Evolutionary conservation across 768 basidiomycete species (phyloP).

Genomic region (Boletus insuetus): DNA sequence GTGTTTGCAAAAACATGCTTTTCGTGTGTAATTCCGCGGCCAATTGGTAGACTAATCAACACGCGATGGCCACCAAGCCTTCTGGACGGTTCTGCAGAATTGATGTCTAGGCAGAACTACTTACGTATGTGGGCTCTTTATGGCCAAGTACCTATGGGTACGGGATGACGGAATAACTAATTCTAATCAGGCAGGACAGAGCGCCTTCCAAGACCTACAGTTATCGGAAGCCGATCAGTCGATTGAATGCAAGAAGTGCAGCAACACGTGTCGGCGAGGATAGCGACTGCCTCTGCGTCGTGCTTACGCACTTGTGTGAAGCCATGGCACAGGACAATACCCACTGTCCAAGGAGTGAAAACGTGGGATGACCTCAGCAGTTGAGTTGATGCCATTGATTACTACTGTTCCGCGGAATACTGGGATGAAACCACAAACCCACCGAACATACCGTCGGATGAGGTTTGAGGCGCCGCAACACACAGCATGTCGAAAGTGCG

Average conservation of each 20-base stretch:
- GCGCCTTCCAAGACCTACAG: not conserved
- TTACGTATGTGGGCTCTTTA: slow-evolving; percentile 3
- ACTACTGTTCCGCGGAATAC: slow-evolving; percentile 18
- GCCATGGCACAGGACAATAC: not conserved
- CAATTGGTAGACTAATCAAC: slow-evolving; percentile 9
- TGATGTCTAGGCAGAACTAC: slow-evolving; percentile 2
- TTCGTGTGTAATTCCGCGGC: slow-evolving; percentile 26
- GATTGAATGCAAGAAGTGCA: slow-evolving; percentile 4
- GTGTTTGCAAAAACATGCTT: slow-evolving; percentile 9
- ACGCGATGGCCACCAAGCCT: slow-evolving; percentile 17
- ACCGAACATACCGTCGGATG: slow-evolving; percentile 7
- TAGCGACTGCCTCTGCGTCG: not conserved
- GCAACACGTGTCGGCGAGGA: slow-evolving; percentile 9
- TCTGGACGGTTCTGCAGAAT: slow-evolving; percentile 10
- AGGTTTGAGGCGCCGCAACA: slow-evolving; percentile 11
- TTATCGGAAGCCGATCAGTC: not conserved
- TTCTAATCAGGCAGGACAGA: slow-evolving; percentile 3
- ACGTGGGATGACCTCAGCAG: slow-evolving; percentile 2
- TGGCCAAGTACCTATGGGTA: not conserved
- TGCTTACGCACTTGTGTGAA: not conserved
- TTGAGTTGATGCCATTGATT: slow-evolving; percentile 5
- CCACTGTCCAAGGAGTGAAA: not conserved
- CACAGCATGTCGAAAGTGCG: slow-evolving; percentile 12
- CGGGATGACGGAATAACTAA: slow-evolving; percentile 5
- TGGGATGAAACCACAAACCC: not conserved